phyloP scores from a whole-genome alignment of 495 filamentous ascomycete genomes.

The Daldinia caldariorum region DNA sequence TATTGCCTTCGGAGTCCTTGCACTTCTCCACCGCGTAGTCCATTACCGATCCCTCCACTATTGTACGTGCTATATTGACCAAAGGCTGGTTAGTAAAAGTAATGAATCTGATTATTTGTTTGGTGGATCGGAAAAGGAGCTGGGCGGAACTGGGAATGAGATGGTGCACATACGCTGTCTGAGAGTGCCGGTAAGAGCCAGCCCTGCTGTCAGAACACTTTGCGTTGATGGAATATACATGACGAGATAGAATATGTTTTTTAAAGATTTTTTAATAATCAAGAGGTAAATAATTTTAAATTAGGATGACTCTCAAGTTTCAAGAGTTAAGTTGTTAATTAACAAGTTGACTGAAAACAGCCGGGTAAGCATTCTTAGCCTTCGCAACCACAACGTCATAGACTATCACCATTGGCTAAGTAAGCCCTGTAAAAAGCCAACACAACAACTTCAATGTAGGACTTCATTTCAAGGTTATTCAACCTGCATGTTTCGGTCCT shows the following conservation, averaged over 20 bases:
- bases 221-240: constrained; percentile 51
- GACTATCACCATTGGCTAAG: constrained; percentile 3
- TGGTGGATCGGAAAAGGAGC: neutral
- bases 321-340: neutral
- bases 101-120: neutral
- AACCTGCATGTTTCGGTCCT: neutral
- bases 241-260: neutral
- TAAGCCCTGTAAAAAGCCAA: neutral
- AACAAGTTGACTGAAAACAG: neutral
- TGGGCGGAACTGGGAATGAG: neutral
- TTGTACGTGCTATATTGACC: constrained; percentile 30
- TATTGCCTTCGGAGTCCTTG: constrained; percentile 47
- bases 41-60: constrained; percentile 45
- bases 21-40: constrained; percentile 52
- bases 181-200: constrained; percentile 44
- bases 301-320: neutral
- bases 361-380: neutral
- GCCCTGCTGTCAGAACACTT: constrained; percentile 45
- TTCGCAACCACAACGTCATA: constrained; percentile 22
- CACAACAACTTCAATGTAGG: neutral
- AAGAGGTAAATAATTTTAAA: neutral
- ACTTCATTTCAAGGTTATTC: neutral
- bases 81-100: neutral
- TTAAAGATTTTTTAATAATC: neutral
- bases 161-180: constrained; percentile 36